Evolutionary conservation across 2,329 filamentous ascomycete species (phyloP).

Genomic region (Pseudogymnoascus sp.): DNA sequence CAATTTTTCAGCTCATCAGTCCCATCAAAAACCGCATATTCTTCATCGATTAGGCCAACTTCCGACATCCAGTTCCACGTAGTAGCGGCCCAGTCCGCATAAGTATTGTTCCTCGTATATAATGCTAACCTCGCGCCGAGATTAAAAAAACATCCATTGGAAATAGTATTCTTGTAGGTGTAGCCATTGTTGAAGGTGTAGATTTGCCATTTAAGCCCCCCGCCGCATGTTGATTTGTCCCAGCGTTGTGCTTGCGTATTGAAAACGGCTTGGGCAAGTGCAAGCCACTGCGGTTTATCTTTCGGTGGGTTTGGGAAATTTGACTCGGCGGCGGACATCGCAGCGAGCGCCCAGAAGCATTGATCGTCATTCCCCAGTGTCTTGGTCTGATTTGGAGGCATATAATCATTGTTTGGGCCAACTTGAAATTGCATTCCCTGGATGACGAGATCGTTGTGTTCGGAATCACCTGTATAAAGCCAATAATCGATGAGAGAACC

Average conservation of each 20-base stretch:
- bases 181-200: slow-evolving; percentile 76
- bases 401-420: slow-evolving; percentile 65
- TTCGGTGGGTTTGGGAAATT: slow-evolving; percentile 50
- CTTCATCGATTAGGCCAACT: slow-evolving; percentile 49
- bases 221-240: slow-evolving; percentile 61
- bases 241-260: slow-evolving; percentile 68
- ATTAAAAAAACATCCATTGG: slow-evolving; percentile 55
- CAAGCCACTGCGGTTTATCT: slow-evolving; percentile 57
- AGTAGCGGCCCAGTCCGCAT: slow-evolving; percentile 67
- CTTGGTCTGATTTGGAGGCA: slow-evolving; percentile 64
- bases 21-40: slow-evolving; percentile 57
- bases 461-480: slow-evolving; percentile 68
- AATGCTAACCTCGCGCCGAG: slow-evolving; percentile 60
- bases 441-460: slow-evolving; percentile 60
- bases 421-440: slow-evolving; percentile 68
- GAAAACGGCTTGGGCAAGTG: slow-evolving; percentile 71
- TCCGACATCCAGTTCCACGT: slow-evolving; percentile 61
- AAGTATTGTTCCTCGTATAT: slow-evolving; percentile 71
- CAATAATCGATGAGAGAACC: slow-evolving; percentile 72
- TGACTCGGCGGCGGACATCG: slow-evolving; percentile 62
- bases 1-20: slow-evolving; percentile 50
- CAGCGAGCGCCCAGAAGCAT: slow-evolving; percentile 64
- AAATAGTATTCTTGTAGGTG: slow-evolving; percentile 65
- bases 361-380: slow-evolving; percentile 69
- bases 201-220: slow-evolving; percentile 78